Conservation (phyloP, 1,284 basidiomycete genomes). For the Fistulina hepatica region DNA sequence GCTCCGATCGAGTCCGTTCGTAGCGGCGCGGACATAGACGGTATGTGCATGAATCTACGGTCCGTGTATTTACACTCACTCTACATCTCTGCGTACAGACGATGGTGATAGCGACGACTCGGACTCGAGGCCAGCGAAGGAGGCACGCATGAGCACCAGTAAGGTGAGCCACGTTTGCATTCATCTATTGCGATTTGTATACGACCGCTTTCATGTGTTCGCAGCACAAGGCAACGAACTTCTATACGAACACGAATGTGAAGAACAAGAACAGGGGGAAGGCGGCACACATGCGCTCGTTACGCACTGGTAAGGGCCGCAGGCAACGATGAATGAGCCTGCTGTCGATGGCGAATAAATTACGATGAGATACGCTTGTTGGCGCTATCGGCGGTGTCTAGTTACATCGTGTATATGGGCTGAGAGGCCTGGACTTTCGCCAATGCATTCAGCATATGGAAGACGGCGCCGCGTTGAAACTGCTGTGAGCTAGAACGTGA, state of each 20-base stretch:
- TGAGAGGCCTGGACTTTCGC: no score
- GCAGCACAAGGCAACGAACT: conserved; percentile 84
- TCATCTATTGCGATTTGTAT: conserved; percentile 8
- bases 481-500: no score
- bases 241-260: conserved; percentile 79
- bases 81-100: conserved; percentile 10
- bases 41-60: conserved; percentile 6
- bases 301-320: conserved; percentile 37
- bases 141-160: conserved; percentile 78
- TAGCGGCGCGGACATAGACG: conserved; percentile 14
- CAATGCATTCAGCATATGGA: no score
- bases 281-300: conserved; percentile 42
- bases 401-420: not conserved
- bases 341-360: not conserved
- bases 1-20: no score
- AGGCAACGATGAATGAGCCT: conserved; percentile 21
- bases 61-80: not conserved
- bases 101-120: conserved; percentile 25
- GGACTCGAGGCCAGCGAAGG: conserved; percentile 40
- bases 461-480: no score
- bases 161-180: conserved; percentile 38
- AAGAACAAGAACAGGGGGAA: conserved; percentile 78
- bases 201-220: conserved; percentile 3
- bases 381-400: not conserved
- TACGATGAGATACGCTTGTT: not conserved